Conservation (phyloP, 2,329 filamentous ascomycete genomes). For the Claviceps citrina region DNA sequence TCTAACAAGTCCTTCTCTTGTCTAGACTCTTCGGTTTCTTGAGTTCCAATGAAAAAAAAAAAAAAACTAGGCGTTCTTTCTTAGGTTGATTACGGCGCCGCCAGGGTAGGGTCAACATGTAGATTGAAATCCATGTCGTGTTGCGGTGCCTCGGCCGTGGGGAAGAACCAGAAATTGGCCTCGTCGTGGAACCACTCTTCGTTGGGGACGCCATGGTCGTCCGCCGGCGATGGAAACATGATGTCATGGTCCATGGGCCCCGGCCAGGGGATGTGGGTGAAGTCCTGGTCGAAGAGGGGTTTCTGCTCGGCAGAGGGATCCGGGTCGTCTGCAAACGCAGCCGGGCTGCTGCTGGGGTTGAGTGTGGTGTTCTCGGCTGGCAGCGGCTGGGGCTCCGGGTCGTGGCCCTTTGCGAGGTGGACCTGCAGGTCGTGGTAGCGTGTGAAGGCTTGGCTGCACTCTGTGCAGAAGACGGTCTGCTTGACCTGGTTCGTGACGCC, state of each 20-base stretch:
- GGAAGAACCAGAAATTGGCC: constrained; percentile 26
- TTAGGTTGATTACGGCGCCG: constrained; percentile 2
- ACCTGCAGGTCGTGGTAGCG: constrained; percentile 34
- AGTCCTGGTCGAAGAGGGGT: constrained; percentile 11
- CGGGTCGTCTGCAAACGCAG: constrained; percentile 12
- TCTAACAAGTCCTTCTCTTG: too few relatives aligned
- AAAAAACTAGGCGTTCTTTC: not conserved
- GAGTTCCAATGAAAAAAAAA: too few relatives aligned
- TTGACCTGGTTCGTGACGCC: constrained; percentile 26
- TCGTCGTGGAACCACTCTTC: constrained; percentile 31
- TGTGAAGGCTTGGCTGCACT: constrained; percentile 31
- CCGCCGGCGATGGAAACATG: constrained; percentile 21
- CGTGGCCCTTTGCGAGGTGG: constrained; percentile 25
- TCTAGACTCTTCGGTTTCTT: too few relatives aligned
- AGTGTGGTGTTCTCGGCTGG: not conserved
- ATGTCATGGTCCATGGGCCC: constrained; percentile 14
- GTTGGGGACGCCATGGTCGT: constrained; percentile 17
- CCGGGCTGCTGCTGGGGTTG: constrained; percentile 8
- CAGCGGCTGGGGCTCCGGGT: not conserved
- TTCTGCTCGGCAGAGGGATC: constrained; percentile 6
- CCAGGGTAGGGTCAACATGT: constrained; percentile 20
- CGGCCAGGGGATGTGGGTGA: constrained; percentile 12
- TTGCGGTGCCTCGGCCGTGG: constrained; percentile 15
- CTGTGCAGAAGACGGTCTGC: constrained; percentile 29
- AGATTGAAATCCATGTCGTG: constrained; percentile 13